Base-by-base conservation (phyloP, 2,329 filamentous ascomycete genomes). In the Stromatinia cepivora region DNA sequence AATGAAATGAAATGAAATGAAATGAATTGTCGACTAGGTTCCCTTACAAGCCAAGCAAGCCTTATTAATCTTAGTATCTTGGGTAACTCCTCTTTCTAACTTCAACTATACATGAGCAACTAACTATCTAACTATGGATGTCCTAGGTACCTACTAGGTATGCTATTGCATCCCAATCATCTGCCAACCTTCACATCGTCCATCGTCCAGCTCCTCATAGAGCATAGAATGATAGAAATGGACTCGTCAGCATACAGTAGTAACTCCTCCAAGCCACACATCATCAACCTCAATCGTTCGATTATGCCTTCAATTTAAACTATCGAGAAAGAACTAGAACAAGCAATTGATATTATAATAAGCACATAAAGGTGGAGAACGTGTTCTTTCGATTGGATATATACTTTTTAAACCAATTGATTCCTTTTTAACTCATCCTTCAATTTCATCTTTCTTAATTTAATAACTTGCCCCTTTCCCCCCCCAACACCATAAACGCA, bases 41-140 rank as follows among this genome's bases (percentile, higher is more conserved):
- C 28, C 42, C 25, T 61, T 48, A 34, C 10, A n/a, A 15, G 58
- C 58, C 58, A 62, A 62, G 58, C 58, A 62, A 62, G 58, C 28
- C 28, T 46, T 4, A n/a, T 57, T 36, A 36, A 36, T 5, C n/a
- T 31, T 22, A 46, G 39, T 11, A 39, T 39, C 39, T 2, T 36
- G 34, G 4, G 17, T 4, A n/a, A 25, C 10, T 52, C 48, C 9
- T 13, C 48, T 28, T 52, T 52, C 48, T 52, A 25, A 25, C 50
- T 13, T 50, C 46, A 50, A 9, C 22, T 11, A 10, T 15, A 52
- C n/a, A 22, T 52, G n/a, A 48, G 9, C n/a, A 48, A 3, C 20
- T 46, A 42, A 42, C 39, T 42, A 42, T 6, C 9, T 42, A 42
- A 22, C 46, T 15, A 28, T 28, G n/a, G n/a, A 25, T 52, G 6